Base-by-base conservation (phyloP, 2,329 filamentous ascomycete species). In the Fusarium oxysporum region DNA sequence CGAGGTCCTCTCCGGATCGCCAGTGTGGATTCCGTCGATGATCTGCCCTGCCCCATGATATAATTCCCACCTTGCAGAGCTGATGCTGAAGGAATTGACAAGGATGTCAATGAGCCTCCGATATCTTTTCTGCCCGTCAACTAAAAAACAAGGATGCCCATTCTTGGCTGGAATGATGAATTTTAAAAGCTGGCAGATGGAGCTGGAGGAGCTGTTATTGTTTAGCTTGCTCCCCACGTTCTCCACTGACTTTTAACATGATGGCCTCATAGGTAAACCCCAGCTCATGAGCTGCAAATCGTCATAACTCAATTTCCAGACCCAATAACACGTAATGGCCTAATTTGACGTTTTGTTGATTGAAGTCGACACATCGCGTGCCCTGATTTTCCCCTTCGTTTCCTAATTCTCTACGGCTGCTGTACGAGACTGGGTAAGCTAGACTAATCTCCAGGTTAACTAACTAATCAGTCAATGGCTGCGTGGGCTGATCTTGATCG, bases 131-230 rank as follows among this genome's bases (percentile, higher is more conserved):
- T 59, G 58, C 12, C 47, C 38, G 65, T 61, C 50, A 35, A 55
- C 55, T 17, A 11, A 51, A 60, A 73, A 68, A 54, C 71, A 73
- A 71, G 71, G 62, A 74, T 74, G 43, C 12, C 25, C 53, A 14
- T 35, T 63, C 67, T 68, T 74, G 67, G 71, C 71, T 74, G 71
- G 71, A 74, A 74, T 74, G 71, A 74, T 74, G 67, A 43, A 48
- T 55, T 32, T n/a, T 61, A 47, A 51, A 51, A 67, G 60, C 35
- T 50, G 41, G 40, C 17, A 48, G 50, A 37, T 67, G 48, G 44
- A 67, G 67, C 61, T 71, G 35, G 40, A 51, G 33, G 8, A 51
- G 45, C 21, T 32, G 28, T 53, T 53, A 33, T 51, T 65, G 47
- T 37, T 51, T 47, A 53, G 40, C 67, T 45, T 41, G 45, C 51